Conservation (phyloP, 305 asterid species). For the Rubia peregrina region DNA sequence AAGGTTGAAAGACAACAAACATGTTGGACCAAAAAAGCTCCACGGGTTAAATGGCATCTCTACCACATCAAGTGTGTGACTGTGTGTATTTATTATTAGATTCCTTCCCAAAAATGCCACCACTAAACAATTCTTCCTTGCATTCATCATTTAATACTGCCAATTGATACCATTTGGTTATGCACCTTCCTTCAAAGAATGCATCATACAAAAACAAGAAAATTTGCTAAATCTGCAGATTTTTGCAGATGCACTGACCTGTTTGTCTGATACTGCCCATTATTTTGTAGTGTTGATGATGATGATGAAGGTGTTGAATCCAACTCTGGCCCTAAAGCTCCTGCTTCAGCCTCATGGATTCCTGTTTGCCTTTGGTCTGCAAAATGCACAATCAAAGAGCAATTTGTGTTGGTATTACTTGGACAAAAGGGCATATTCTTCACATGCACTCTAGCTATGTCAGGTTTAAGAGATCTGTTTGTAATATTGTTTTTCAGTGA, state of each 20-base stretch:
- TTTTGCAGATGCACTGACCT: conserved; percentile 26
- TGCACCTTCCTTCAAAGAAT: conserved; percentile 4
- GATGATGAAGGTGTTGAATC: conserved; percentile 26
- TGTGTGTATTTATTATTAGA: conserved; percentile 14
- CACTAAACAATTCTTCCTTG: conserved; percentile 17
- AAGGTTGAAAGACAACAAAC: conserved; percentile 13
- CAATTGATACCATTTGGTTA: background rate
- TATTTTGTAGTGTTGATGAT: conserved; percentile 31
- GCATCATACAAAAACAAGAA: background rate
- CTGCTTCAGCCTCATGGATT: conserved; percentile 16
- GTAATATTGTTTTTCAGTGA: background rate
- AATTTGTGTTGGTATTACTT: conserved; percentile 13
- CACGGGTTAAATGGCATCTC: conserved; percentile 2
- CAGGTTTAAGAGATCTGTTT: background rate
- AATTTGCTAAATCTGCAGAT: conserved; percentile 9
- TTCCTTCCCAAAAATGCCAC: conserved; percentile 17
- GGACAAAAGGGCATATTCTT: background rate
- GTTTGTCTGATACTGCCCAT: conserved; percentile 31
- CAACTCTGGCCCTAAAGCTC: conserved; percentile 15
- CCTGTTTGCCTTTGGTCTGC: conserved; percentile 34
- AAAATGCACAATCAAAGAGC: conserved; percentile 10
- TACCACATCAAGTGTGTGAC: conserved; percentile 2
- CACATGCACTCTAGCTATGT: no score
- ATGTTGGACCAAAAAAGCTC: conserved; percentile 9
- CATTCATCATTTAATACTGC: conserved; percentile 16